Base-by-base conservation (phyloP, 1,139 yeast genomes). In the Meyerozyma guilliermondii region DNA sequence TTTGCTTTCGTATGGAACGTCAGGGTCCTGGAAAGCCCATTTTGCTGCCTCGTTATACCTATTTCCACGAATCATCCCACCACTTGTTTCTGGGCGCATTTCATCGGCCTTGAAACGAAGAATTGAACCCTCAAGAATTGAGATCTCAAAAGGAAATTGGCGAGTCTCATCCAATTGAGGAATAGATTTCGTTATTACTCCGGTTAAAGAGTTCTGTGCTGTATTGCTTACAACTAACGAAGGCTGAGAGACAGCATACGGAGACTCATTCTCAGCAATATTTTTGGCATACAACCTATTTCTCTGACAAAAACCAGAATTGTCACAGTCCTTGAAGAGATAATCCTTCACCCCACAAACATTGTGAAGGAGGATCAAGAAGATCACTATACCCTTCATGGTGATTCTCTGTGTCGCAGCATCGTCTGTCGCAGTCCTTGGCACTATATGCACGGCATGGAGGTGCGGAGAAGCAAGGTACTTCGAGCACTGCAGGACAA, bases 271-370 rank as follows among this genome's bases (percentile, higher is more conserved):
- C 1, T 43, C 42, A 1, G 58, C 48, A 13, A 83, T 72, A 40
- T 71, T 62, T 13, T 59, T 55, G 2, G 94, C 92, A 59, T 76
- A 89, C 47, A 79, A 80, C 42, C 94, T 67, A 55, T 92, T 88
- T 57, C 98, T 73, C 41, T 75, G 67, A 59, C 98, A 92, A 59
- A 92, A 91, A 7, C 97, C 95, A 17, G 91, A 78, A 53, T 86
- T 83, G 9, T 71, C 80, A 64, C 98, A 92, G 13, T 76, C 79
- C 61, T 87, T 87, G 69, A 91, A 87, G 45, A 89, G 63, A 53
- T 82, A 80, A 10, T 76, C 78, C 59, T 87, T 84, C 22, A 81
- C 92, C 1, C 82, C 82, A 7, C 48, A 22, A 6, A 46, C 60
- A 18, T n/a, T 39, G 30, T 27, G 30, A 38, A 22, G 22, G 30